These are phyloP conservation scores for Stramenopiles sp. DNA, from an alignment of 352 stramenopile species.

Conservation along the genomic window DNA sequence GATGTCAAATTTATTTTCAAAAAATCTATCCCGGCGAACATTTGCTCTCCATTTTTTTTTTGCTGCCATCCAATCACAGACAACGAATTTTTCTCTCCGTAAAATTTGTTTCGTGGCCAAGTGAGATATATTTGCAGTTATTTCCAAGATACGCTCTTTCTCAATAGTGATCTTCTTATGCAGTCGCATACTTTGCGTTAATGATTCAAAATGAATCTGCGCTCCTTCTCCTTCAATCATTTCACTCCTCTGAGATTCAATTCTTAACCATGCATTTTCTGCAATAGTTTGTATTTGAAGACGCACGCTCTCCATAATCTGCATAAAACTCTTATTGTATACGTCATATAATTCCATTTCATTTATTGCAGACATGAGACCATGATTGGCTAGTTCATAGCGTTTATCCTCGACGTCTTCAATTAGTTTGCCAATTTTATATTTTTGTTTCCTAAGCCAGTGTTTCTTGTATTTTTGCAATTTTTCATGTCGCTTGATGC, in stretches of 20 bases:
- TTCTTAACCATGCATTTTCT: neutral
- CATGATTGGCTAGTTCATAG: neutral
- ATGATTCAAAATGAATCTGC: neutral
- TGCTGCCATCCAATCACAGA: neutral
- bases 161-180: neutral
- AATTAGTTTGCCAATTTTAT: neutral
- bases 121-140: neutral
- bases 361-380: neutral
- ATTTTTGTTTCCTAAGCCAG: slow-evolving; percentile 4
- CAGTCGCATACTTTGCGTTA: neutral
- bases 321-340: neutral
- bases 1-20: neutral
- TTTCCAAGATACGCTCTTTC: neutral
- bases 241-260: neutral
- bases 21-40: neutral
- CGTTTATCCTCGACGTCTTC: neutral
- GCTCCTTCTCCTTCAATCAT: slow-evolving; percentile 2
- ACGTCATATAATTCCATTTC: neutral
- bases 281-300: slow-evolving; percentile 6
- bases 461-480: neutral
- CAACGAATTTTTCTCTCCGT: neutral
- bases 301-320: neutral
- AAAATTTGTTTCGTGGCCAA: neutral
- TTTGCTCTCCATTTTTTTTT: slow-evolving; percentile 10
- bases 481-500: neutral